Conservation (phyloP, 345 rosid genomes). For the Euphorbia lathyris region DNA sequence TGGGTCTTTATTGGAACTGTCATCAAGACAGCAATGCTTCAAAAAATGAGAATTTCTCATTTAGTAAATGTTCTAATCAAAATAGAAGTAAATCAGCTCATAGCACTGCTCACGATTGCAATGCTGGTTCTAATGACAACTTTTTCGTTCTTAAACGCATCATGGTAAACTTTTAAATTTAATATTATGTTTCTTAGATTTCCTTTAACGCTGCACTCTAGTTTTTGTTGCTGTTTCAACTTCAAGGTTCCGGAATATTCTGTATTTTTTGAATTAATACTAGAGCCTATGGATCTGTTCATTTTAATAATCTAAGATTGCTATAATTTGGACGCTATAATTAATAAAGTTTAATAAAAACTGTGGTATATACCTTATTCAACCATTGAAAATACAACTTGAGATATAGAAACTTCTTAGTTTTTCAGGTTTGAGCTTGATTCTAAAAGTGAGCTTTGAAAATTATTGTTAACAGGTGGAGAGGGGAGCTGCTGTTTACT, state of each 20-base stretch:
- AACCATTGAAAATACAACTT: conserved; percentile 7
- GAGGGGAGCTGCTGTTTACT: conserved; percentile 72
- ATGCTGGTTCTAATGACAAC: conserved; percentile 41
- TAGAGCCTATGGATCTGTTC: background rate
- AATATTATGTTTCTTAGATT: background rate
- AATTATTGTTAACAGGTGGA: conserved; percentile 62
- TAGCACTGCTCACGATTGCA: conserved; percentile 36
- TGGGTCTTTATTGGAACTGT: conserved; percentile 84
- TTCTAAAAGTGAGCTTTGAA: background rate
- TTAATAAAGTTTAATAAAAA: background rate
- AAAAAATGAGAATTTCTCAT: conserved; percentile 37
- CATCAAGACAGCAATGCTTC: conserved; percentile 45
- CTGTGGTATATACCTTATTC: background rate
- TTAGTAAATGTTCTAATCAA: conserved; percentile 25
- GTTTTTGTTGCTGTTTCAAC: background rate
- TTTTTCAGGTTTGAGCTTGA: conserved; percentile 3
- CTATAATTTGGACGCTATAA: background rate
- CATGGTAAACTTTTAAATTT: conserved; percentile 50
- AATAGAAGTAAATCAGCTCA: conserved; percentile 29
- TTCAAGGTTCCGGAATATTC: background rate
- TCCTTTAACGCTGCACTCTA: background rate
- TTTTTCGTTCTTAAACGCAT: conserved; percentile 84
- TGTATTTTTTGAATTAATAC: background rate
- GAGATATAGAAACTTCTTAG: background rate
- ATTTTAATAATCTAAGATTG: background rate